Evolutionary conservation across 441 rosid species (phyloP).

Genomic region (Brassica balearica): DNA sequence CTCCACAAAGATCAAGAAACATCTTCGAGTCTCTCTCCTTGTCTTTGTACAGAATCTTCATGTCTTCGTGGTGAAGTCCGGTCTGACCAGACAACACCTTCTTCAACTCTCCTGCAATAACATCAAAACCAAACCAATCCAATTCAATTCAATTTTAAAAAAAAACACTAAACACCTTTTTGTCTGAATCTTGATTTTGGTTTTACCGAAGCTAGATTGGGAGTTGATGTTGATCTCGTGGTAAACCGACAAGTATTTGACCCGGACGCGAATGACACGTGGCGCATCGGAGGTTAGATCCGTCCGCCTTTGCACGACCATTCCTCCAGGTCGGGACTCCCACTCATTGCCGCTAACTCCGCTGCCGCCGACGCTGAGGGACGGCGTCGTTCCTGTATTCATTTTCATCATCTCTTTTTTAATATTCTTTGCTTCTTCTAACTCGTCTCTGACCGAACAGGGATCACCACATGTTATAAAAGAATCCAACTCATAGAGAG

Average conservation of each 20-base stretch:
- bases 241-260: constrained; percentile 77
- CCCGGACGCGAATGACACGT: constrained; percentile 87
- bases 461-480: constrained; percentile 37
- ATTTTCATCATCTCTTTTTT: constrained; percentile 70
- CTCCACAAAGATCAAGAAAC: constrained; percentile 86
- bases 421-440: constrained; percentile 10
- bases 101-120: constrained; percentile 86
- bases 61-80: constrained; percentile 89
- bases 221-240: constrained; percentile 84
- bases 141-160: background rate
- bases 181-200: background rate
- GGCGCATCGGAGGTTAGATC: constrained; percentile 72
- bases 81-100: constrained; percentile 74
- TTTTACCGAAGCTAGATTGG: constrained; percentile 84
- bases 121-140: background rate
- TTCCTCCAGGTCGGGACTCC: constrained; percentile 98
- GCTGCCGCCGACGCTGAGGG: constrained; percentile 34
- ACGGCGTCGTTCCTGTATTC: constrained; percentile 59
- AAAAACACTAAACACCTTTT: background rate
- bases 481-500: constrained; percentile 32
- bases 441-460: constrained; percentile 16
- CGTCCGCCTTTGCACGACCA: constrained; percentile 89
- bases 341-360: constrained; percentile 65
- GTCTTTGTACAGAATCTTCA: constrained; percentile 86
- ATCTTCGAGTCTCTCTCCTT: constrained; percentile 98